phyloP scores from a whole-genome alignment of 306 rosid species.

The Cyclanthera cordifolia region DNA sequence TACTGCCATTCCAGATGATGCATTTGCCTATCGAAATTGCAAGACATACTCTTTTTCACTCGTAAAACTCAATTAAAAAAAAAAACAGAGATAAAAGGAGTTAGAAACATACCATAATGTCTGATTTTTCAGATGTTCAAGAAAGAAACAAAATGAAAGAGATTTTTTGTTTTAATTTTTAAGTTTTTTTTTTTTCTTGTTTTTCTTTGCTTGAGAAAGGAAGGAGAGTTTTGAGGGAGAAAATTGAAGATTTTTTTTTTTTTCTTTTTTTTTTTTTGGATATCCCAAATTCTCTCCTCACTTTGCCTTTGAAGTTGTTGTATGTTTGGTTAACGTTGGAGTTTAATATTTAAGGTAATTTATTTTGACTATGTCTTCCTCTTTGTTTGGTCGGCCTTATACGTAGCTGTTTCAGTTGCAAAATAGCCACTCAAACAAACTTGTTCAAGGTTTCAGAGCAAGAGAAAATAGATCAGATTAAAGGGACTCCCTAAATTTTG shows the following conservation, averaged over 20 bases:
- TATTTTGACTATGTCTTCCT: slow-evolving; percentile 10
- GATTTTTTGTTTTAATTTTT: not conserved
- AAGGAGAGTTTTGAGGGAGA: not conserved
- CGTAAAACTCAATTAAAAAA: not conserved
- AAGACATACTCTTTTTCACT: not conserved
- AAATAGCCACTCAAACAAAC: not conserved
- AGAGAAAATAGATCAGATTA: too few species aligned
- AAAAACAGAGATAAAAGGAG: not conserved
- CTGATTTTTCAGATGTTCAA: not conserved
- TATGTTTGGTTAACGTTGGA: slow-evolving; percentile 2
- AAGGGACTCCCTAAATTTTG: not conserved
- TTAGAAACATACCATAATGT: slow-evolving; percentile 1
- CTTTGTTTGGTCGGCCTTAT: not conserved
- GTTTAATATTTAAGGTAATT: not conserved
- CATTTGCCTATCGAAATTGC: slow-evolving; percentile 9
- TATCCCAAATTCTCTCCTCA: slow-evolving; percentile 3
- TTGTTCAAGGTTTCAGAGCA: not conserved
- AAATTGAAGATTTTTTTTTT: not conserved
- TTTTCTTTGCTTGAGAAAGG: not conserved
- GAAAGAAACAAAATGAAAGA: not conserved
- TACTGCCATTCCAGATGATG: slow-evolving; percentile 19
- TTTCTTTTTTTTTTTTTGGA: not conserved
- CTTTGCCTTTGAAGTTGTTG: not conserved
- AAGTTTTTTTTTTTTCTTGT: not conserved
- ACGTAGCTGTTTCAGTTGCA: not conserved